These are phyloP conservation scores for Phytophthora pseudosyringae DNA, from an alignment of 352 stramenopile species.

Conservation along the genomic window DNA sequence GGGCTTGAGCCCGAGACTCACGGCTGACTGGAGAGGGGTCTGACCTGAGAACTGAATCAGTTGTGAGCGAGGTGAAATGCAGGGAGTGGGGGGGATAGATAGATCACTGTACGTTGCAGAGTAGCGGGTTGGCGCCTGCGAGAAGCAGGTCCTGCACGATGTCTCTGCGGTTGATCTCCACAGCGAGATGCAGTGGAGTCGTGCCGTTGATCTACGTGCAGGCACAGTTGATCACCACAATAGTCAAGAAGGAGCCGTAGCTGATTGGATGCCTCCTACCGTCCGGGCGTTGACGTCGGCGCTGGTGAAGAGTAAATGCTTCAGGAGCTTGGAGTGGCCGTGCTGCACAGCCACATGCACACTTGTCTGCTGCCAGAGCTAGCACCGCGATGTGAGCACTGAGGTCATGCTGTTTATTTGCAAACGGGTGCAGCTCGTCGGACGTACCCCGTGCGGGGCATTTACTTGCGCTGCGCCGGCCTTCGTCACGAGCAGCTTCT, in stretches of 20 bases:
- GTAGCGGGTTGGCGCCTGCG: conserved; percentile 57
- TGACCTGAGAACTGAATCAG: conserved; percentile 50
- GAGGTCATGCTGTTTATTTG: not conserved
- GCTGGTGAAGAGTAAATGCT: conserved; percentile 52
- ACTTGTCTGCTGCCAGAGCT: conserved; percentile 71
- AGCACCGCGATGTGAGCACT: not conserved
- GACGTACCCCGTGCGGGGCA: conserved; percentile 49
- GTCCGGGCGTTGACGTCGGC: conserved; percentile 56
- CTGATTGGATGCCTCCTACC: conserved; percentile 23
- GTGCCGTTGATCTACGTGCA: conserved; percentile 60
- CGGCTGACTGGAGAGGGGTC: conserved; percentile 55
- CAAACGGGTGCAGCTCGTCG: not conserved
- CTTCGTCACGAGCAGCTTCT: conserved; percentile 47
- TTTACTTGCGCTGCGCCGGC: conserved; percentile 54
- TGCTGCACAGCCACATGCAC: conserved; percentile 61
- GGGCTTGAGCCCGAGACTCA: conserved; percentile 24
- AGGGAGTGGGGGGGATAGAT: not conserved
- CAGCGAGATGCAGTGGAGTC: conserved; percentile 64
- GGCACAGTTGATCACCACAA: not conserved
- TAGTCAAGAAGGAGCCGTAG: not conserved
- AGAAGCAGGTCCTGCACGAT: conserved; percentile 68
- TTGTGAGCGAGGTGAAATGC: conserved; percentile 2
- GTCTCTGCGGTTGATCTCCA: conserved; percentile 54
- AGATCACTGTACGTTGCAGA: conserved; percentile 51
- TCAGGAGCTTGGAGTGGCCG: conserved; percentile 65